These are phyloP conservation scores for Globisporangium paroecandrum DNA, from an alignment of 352 stramenopile genomes.

Conservation along the genomic window DNA sequence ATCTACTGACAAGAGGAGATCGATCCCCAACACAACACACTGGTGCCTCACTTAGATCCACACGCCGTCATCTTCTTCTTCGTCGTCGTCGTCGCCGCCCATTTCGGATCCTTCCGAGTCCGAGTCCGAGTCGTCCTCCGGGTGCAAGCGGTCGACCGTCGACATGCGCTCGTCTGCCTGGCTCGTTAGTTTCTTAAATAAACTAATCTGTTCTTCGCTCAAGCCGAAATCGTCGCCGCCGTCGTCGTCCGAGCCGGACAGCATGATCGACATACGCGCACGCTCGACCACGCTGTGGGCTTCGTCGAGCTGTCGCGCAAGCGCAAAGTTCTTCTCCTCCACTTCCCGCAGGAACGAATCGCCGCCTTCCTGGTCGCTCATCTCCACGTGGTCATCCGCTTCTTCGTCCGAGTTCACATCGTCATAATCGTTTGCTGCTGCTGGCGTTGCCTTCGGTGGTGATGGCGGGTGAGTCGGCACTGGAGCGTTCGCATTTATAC, in stretches of 20 bases:
- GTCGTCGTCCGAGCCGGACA: slow-evolving; percentile 76
- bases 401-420: slow-evolving; percentile 82
- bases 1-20: slow-evolving; percentile 20
- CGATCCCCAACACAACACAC: slow-evolving; percentile 1
- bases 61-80: slow-evolving; percentile 73
- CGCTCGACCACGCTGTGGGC: slow-evolving; percentile 82
- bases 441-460: slow-evolving; percentile 25
- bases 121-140: slow-evolving; percentile 73
- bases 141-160: slow-evolving; percentile 78
- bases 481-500: slow-evolving; percentile 14
- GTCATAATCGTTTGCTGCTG: slow-evolving; percentile 62
- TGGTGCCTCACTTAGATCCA: slow-evolving; percentile 68
- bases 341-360: slow-evolving; percentile 56
- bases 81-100: slow-evolving; percentile 35
- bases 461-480: slow-evolving; percentile 20
- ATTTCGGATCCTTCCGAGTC: slow-evolving; percentile 65
- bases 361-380: slow-evolving; percentile 53
- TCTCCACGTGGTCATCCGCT: slow-evolving; percentile 70
- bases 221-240: slow-evolving; percentile 46
- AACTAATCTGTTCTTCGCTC: slow-evolving; percentile 85
- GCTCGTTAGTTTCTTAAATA: slow-evolving; percentile 90
- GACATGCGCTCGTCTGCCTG: slow-evolving; percentile 83
- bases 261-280: slow-evolving; percentile 85
- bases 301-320: slow-evolving; percentile 77
- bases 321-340: slow-evolving; percentile 83